These are phyloP conservation scores for Rhodocollybia butyracea DNA, from an alignment of 768 basidiomycete genomes.

Conservation along the genomic window DNA sequence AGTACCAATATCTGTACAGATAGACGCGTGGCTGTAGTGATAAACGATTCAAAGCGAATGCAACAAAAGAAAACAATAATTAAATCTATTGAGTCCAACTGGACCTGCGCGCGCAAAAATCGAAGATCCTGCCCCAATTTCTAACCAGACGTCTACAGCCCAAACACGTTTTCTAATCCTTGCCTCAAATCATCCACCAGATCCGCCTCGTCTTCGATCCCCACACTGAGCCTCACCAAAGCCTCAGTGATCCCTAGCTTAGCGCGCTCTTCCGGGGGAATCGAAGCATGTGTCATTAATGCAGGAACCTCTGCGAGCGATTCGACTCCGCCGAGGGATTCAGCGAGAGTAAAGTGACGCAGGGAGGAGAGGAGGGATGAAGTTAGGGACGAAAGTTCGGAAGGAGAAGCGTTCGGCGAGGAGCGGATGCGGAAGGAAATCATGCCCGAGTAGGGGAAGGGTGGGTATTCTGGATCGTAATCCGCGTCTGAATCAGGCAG, in stretches of 20 bases:
- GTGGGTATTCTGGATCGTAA: constrained; percentile 24
- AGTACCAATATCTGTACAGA: no score
- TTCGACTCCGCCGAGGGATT: constrained; percentile 91
- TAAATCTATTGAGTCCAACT: constrained; percentile 65
- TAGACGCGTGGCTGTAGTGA: no score
- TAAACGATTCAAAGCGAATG: no score
- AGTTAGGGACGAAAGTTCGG: not conserved
- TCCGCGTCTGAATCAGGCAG: constrained; percentile 17
- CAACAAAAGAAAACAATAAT: no score
- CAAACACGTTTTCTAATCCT: constrained; percentile 47
- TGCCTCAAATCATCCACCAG: constrained; percentile 67
- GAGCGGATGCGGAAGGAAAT: constrained; percentile 72
- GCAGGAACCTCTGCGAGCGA: constrained; percentile 84
- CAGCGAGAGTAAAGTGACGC: constrained; percentile 76
- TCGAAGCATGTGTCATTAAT: constrained; percentile 84
- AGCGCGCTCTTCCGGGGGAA: constrained; percentile 65
- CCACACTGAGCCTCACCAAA: constrained; percentile 78
- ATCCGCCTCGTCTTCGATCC: constrained; percentile 87
- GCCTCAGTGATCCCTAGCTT: constrained; percentile 75
- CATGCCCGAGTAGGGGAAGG: constrained; percentile 92
- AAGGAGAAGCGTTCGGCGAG: not conserved
- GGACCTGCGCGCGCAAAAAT: constrained; percentile 45
- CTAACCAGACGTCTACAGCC: not conserved
- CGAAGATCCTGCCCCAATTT: not conserved
- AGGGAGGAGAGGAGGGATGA: constrained; percentile 59